Evolutionary conservation across 2,329 filamentous ascomycete genomes (phyloP).

Genomic region (Cyphellophora europaea): DNA sequence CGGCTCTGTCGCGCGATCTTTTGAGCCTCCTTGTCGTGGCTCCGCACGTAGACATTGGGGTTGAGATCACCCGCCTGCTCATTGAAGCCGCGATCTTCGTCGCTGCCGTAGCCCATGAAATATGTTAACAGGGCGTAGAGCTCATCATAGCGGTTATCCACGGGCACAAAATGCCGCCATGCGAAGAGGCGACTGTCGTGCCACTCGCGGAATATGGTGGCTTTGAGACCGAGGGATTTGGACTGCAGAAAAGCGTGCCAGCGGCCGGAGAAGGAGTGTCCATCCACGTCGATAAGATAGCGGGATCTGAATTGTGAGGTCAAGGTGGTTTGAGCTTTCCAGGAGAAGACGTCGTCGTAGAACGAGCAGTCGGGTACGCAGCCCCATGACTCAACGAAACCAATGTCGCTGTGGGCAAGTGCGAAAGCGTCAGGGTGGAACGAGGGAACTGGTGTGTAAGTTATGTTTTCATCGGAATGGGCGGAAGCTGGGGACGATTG

Average conservation of each 20-base stretch:
- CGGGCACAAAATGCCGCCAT: constrained; percentile 45
- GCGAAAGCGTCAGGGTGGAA: constrained; percentile 25
- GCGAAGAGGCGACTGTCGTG: constrained; percentile 42
- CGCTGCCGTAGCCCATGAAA: constrained; percentile 33
- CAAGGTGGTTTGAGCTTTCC: constrained; percentile 21
- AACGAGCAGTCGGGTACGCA: constrained; percentile 30
- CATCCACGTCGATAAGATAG: constrained; percentile 29
- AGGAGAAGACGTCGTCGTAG: constrained; percentile 24
- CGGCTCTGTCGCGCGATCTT: constrained; percentile 25
- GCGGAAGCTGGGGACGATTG: neutral
- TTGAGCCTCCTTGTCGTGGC: constrained; percentile 25
- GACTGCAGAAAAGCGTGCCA: constrained; percentile 36
- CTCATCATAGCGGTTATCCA: constrained; percentile 43
- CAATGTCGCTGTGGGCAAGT: constrained; percentile 26
- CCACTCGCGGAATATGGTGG: constrained; percentile 47
- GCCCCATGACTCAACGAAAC: constrained; percentile 27
- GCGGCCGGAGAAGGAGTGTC: constrained; percentile 31
- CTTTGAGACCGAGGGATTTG: constrained; percentile 41
- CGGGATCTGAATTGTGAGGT: constrained; percentile 27
- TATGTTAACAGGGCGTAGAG: constrained; percentile 41
- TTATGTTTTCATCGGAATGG: constrained; percentile 9
- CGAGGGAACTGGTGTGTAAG: constrained; percentile 19
- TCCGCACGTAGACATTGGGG: constrained; percentile 21
- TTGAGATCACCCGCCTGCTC: too few species aligned
- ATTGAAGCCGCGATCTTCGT: too few species aligned